These are phyloP conservation scores for Sugiyamaella chiloensis DNA, from an alignment of 805 yeast genomes.

Conservation along the genomic window DNA sequence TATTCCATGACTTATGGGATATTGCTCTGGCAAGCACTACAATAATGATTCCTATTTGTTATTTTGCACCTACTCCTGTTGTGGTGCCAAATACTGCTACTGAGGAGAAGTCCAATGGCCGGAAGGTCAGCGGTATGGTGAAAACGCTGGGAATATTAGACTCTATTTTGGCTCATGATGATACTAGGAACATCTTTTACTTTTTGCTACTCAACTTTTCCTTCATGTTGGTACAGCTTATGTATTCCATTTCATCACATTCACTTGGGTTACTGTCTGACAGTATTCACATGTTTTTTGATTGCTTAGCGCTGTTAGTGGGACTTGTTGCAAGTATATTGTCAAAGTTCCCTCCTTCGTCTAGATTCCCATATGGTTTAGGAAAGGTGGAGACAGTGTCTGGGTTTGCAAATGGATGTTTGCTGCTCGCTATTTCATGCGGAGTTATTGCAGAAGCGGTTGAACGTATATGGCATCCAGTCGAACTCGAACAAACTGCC, in stretches of 20 bases:
- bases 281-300: conserved; percentile 93
- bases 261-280: conserved; percentile 90
- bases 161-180: conserved; percentile 49
- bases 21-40: conserved; percentile 18
- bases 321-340: conserved; percentile 83
- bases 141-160: conserved; percentile 30
- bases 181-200: conserved; percentile 84
- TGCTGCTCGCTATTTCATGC: conserved; percentile 81
- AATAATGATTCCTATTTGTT: conserved; percentile 18
- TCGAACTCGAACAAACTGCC: conserved; percentile 69
- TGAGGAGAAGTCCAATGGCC: conserved; percentile 3
- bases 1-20: conserved; percentile 12
- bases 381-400: conserved; percentile 85
- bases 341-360: conserved; percentile 56
- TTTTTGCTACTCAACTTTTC: conserved; percentile 81
- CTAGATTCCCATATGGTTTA: conserved; percentile 83
- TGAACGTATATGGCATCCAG: conserved; percentile 76
- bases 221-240: conserved; percentile 90
- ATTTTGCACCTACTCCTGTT: background rate
- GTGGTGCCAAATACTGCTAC: background rate
- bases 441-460: conserved; percentile 85
- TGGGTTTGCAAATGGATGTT: conserved; percentile 91
- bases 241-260: conserved; percentile 89
- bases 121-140: background rate
- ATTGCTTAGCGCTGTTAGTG: conserved; percentile 83